Base-by-base conservation (phyloP, 2,329 filamentous ascomycete genomes). In the Onygena corvina region DNA sequence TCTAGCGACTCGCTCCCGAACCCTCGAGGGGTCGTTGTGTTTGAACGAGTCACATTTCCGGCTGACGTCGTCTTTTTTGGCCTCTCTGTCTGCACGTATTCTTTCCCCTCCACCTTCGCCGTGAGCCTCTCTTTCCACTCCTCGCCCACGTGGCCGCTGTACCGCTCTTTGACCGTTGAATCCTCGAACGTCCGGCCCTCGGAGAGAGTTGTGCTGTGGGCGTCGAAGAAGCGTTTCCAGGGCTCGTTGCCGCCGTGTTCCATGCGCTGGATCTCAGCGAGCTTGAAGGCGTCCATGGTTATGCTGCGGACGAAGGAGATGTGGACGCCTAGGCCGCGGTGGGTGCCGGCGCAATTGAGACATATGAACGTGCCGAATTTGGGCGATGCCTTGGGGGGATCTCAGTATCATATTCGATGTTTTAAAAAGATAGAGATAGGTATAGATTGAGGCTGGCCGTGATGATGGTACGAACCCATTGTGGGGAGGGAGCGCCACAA, bases 351-450 rank as follows among this genome's bases (percentile, higher is more conserved):
- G 73, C 92, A 98, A 55, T 84, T 86, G 47, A 98, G 81, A 70
- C 92, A 98, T 76, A 98, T 95, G 73, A 98, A 98, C 67, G 94
- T 86, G 63, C 90, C 90, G 65, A 98, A 94, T 70, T 98, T 98
- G 56, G 92, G 92, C 31, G 88, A 82, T 29, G 80, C 79, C 77
- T 81, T 18, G 18, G 9, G 30, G 31, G n/a, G n/a, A 46, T 48
- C 30, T 50, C n/a, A 36, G 18, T 21, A 33, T 20, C 21, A 20
- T 9, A n/a, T 40, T 23, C 9, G n/a, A 23, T 25, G n/a, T n/a
- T 9, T 29, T 25, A n/a, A 38, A 29, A 46, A 31, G 29, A 47
- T 25, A 31, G 16, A 33, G 33, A 36, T 36, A 51, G 33, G 45
- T 34, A 50, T 46, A 50, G 35, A 48, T 35, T 29, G 20, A 40